Percentiles rank a stretch among this genome's conserved stretches.
These are phyloP conservation scores for Blastobotrys arbuscula DNA, from an alignment of 1,139 yeast genomes.

Conservation along the genomic window DNA sequence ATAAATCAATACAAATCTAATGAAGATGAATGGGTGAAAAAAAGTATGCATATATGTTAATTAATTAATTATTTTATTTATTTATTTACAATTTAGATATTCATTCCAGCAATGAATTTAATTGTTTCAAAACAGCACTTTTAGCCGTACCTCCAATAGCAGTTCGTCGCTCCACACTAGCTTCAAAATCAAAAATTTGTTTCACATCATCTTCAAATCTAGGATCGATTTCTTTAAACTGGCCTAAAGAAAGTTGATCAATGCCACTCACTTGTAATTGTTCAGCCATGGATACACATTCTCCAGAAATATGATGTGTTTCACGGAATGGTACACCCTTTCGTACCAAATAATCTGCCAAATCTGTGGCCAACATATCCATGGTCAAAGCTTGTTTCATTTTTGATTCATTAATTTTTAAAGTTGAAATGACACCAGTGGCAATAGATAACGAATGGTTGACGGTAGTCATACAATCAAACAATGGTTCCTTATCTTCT, in stretches of 20 bases:
- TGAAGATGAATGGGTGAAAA: background rate
- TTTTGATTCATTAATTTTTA: conserved; percentile 59
- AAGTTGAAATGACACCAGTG: conserved; percentile 90
- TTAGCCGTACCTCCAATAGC: conserved; percentile 98
- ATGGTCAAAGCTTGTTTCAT: conserved; percentile 89
- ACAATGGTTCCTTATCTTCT: conserved; percentile 96
- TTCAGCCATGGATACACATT: conserved; percentile 90
- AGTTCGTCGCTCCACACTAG: conserved; percentile 90
- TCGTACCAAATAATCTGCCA: conserved; percentile 95
- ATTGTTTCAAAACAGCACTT: conserved; percentile 76
- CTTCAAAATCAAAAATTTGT: conserved; percentile 83
- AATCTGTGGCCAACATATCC: conserved; percentile 99
- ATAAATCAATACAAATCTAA: too few species aligned
- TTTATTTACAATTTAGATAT: background rate
- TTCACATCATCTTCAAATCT: conserved; percentile 79
- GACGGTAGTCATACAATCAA: conserved; percentile 83
- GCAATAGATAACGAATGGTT: conserved; percentile 92
- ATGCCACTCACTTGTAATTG: conserved; percentile 66
- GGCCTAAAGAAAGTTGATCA: conserved; percentile 69
- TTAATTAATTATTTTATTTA: background rate
- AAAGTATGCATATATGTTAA: background rate
- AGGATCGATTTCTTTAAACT: conserved; percentile 69
- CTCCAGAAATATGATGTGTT: conserved; percentile 97
- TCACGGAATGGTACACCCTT: conserved; percentile 99
- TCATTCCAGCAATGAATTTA: conserved; percentile 35